Evolutionary conservation across 331 rosid genomes (phyloP).

Genomic region (Quercus tomentella): DNA sequence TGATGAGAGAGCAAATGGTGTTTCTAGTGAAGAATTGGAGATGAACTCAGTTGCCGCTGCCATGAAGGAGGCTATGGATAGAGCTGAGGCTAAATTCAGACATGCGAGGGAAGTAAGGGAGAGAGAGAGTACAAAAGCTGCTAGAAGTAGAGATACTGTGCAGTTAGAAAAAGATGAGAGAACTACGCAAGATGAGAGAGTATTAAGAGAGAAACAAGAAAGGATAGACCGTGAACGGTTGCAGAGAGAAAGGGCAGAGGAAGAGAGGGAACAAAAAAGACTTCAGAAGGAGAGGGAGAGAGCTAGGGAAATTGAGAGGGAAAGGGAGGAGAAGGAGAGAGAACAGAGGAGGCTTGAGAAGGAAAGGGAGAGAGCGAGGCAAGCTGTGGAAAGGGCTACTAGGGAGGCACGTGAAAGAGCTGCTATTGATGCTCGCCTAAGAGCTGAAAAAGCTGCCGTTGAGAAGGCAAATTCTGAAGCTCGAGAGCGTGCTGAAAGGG

Average conservation of each 20-base stretch:
- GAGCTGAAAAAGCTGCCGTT: constrained; percentile 90
- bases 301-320: constrained; percentile 32
- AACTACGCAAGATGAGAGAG: constrained; percentile 41
- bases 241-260: constrained; percentile 65
- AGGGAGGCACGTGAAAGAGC: constrained; percentile 99
- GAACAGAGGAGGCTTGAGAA: constrained; percentile 60
- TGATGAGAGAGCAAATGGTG: constrained; percentile 55
- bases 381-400: constrained; percentile 97
- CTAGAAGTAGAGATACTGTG: constrained; percentile 63
- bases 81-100: constrained; percentile 90
- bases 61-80: constrained; percentile 97
- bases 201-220: constrained; percentile 48
- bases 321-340: constrained; percentile 72
- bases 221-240: constrained; percentile 61
- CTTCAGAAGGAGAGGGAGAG: constrained; percentile 51
- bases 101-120: constrained; percentile 93
- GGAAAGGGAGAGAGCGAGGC: constrained; percentile 76
- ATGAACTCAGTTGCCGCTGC: constrained; percentile 96
- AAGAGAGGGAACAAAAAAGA: constrained; percentile 60
- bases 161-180: constrained; percentile 72
- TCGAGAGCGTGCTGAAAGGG: constrained; percentile 96
- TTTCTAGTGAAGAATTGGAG: constrained; percentile 70
- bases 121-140: constrained; percentile 74
- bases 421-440: constrained; percentile 71
- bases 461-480: constrained; percentile 84